phyloP scores from a whole-genome alignment of 129 eudicot genomes.

The Scalesia atractyloides region DNA sequence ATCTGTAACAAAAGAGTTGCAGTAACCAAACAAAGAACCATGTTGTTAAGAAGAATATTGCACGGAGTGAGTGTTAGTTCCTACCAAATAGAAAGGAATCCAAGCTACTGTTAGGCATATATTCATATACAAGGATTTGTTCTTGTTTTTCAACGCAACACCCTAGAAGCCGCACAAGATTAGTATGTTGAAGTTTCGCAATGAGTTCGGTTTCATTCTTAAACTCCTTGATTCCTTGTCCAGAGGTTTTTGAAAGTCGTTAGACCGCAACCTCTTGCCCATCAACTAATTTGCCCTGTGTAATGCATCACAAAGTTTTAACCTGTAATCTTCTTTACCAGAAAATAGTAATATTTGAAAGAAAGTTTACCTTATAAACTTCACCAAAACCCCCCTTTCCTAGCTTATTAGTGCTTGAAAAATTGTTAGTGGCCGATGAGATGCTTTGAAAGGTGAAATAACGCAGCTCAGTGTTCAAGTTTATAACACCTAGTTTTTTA shows the following conservation, averaged over 20 bases:
- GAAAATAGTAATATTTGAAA: background rate
- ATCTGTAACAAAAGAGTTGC: conserved; percentile 16
- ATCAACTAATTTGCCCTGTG: conserved; percentile 23
- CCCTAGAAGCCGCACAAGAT: conserved; percentile 44
- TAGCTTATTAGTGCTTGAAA: conserved; percentile 22
- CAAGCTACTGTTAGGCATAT: conserved; percentile 36
- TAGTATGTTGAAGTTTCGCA: conserved; percentile 45
- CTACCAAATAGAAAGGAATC: conserved; percentile 37
- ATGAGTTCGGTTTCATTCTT: conserved; percentile 40
- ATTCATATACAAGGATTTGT: conserved; percentile 31
- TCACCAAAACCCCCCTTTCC: conserved; percentile 41
- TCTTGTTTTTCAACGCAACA: conserved; percentile 36
- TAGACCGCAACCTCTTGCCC: conserved; percentile 32
- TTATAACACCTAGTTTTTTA: too few species aligned
- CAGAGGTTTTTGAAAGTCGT: conserved; percentile 25
- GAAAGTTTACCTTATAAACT: conserved; percentile 32
- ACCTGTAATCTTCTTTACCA: background rate
- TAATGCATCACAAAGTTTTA: conserved; percentile 13
- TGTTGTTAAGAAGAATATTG: background rate
- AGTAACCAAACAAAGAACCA: background rate
- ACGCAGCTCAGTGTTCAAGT: conserved; percentile 10
- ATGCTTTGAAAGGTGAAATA: conserved; percentile 33
- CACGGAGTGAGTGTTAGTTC: background rate
- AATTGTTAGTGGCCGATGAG: conserved; percentile 30
- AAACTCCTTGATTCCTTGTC: conserved; percentile 36